These are phyloP conservation scores for Neurospora cerealis DNA, from an alignment of 495 filamentous ascomycete species.

Conservation along the genomic window DNA sequence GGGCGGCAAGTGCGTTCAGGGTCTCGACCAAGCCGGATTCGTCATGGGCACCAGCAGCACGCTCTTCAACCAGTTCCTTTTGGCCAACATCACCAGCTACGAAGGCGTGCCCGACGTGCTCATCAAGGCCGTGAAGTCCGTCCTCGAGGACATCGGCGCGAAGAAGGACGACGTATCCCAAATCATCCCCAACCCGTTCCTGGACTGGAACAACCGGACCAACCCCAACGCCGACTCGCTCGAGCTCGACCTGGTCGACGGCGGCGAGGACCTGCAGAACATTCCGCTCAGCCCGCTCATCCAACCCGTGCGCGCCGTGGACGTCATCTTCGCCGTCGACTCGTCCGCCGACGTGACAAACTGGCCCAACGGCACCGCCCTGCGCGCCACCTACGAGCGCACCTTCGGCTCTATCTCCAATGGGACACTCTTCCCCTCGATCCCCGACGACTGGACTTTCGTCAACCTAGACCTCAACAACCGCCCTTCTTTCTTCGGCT, in stretches of 20 bases:
- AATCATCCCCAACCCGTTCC: constrained; percentile 81
- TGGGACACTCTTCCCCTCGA: constrained; percentile 70
- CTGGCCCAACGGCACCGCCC: constrained; percentile 82
- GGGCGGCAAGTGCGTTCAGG: constrained; percentile 57
- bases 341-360: constrained; percentile 66
- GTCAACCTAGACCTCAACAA: constrained; percentile 77
- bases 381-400: constrained; percentile 78
- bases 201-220: constrained; percentile 50
- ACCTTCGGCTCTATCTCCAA: constrained; percentile 56
- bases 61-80: constrained; percentile 71
- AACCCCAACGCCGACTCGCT: constrained; percentile 47
- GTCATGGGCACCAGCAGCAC: constrained; percentile 86
- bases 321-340: constrained; percentile 90
- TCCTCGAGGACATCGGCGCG: constrained; percentile 46
- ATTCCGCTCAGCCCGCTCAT: constrained; percentile 80
- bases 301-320: constrained; percentile 66
- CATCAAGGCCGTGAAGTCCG: constrained; percentile 38
- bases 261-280: constrained; percentile 80
- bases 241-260: constrained; percentile 72
- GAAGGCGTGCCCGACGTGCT: constrained; percentile 42
- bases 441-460: constrained; percentile 81
- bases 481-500: constrained; percentile 89
- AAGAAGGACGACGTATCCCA: constrained; percentile 68
- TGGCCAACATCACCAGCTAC: constrained; percentile 40
- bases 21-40: constrained; percentile 80